Evolutionary conservation across 179 eudicot genomes (phyloP), one percentile per base, ranked within the genome.

Genomic region (Spergularia azorica): DNA sequence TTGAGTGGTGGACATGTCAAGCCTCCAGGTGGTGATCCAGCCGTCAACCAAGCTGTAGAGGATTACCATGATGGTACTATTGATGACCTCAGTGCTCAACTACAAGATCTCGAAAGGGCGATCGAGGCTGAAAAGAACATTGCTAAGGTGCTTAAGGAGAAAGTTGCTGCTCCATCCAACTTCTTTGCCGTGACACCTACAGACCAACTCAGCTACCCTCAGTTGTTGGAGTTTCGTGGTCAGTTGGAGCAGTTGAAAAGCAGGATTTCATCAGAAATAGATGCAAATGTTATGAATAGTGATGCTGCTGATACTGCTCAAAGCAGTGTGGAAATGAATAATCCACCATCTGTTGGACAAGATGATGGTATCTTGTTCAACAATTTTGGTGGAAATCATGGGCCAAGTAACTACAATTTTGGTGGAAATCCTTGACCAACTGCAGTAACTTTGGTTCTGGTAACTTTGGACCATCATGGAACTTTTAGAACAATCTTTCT

Each of bases 111-210:
- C n/a, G 48, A 72, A 64, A 64, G 0, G n/a, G 13, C 43, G 14
- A 56, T 58, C 4, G 81, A 71, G 20, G 32, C 15, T 6, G 76
- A 78, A 36, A 78, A 21, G 48, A 55, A 14, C 11, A 72, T 13
- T 21, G 72, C 46, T 2, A 55, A 73, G 64, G 63, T 41, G 21
- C 38, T 16, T 0, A 46, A 71, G 43, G 32, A 21, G 4, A 7
- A 55, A 10, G n/a, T 2, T 36, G 39, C n/a, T 9, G 11, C 8
- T 1, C 57, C 18, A 18, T 36, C n/a, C 38, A 18, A 10, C 26
- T 0, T 15, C 7, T 2, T 67, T 8, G 57, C 56, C 9, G 17
- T 43, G 70, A 43, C 9, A 17, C 70, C 56, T 46, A 20, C 56
- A 2, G 71, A 67, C 10, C 55, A 67, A 17, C 15, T 67, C 10